Conservation (phyloP, 805 yeast genomes). For the Metschnikowia bowlesiae region DNA sequence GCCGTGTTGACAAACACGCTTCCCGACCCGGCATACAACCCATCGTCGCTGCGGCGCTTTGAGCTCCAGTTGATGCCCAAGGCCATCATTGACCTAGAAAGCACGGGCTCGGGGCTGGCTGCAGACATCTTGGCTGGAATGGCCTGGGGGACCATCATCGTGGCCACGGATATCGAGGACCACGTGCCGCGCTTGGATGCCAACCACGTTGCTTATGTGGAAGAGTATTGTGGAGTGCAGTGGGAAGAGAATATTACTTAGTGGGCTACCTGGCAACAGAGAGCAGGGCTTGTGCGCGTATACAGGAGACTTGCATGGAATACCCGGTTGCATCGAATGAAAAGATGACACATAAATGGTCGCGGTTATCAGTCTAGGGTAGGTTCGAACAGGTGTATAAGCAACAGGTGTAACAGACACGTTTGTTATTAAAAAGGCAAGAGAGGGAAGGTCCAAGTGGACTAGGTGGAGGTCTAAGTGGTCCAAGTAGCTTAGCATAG, state of each 20-base stretch:
- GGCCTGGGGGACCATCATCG: slow-evolving; percentile 96
- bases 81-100: slow-evolving; percentile 76
- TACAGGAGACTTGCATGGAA: too few relatives aligned
- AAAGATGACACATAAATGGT: too few relatives aligned
- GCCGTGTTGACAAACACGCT: slow-evolving; percentile 38
- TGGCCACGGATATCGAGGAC: slow-evolving; percentile 73
- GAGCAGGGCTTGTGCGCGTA: too few relatives aligned
- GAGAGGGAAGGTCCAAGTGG: too few relatives aligned
- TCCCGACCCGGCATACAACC: slow-evolving; percentile 60
- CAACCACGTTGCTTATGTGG: slow-evolving; percentile 70
- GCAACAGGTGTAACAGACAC: too few relatives aligned
- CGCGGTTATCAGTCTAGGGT: too few relatives aligned
- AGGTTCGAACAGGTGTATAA: too few relatives aligned
- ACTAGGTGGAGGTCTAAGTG: too few relatives aligned
- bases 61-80: slow-evolving; percentile 96
- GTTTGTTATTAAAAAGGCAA: too few relatives aligned
- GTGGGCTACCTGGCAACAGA: too few relatives aligned
- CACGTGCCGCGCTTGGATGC: slow-evolving; percentile 53
- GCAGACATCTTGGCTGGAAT: slow-evolving; percentile 64
- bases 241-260: slow-evolving; percentile 55
- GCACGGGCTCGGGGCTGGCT: slow-evolving; percentile 25
- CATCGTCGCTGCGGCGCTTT: slow-evolving; percentile 56
- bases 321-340: too few relatives aligned
- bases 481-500: too few relatives aligned
- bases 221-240: slow-evolving; percentile 80